Evolutionary conservation across 73 alveolate species (phyloP).

Genomic region (Breviolum minutum): DNA sequence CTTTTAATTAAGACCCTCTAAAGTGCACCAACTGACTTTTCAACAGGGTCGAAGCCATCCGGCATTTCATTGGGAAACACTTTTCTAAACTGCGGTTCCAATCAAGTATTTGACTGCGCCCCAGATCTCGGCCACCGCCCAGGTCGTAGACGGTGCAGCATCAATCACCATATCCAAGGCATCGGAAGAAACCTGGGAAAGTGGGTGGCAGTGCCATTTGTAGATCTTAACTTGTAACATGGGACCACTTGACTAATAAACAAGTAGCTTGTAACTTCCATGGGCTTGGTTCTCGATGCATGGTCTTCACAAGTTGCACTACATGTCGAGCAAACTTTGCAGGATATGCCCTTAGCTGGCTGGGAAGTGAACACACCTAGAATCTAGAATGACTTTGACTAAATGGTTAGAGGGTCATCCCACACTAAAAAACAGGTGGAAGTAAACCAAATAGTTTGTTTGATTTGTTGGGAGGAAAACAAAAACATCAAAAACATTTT

Average conservation of each 20-base stretch:
- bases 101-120: not conserved
- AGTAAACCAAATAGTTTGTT: not conserved
- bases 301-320: not conserved
- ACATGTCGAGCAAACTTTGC: constrained; percentile 16
- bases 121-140: not conserved
- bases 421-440: not conserved
- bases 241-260: not conserved
- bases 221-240: not conserved
- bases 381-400: no score
- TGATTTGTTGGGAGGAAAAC: not conserved
- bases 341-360: not conserved
- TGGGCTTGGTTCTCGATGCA: not conserved
- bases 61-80: not conserved
- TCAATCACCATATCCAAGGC: not conserved
- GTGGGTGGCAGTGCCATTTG: not conserved
- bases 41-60: not conserved
- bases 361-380: no score
- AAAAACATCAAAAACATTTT: no score
- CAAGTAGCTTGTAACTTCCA: not conserved
- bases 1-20: no score
- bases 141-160: not conserved
- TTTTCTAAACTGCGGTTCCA: not conserved
- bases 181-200: not conserved
- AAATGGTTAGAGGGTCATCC: no score
- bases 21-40: not conserved